phyloP scores from a whole-genome alignment of 345 rosid species.

The Camelina hispida region DNA sequence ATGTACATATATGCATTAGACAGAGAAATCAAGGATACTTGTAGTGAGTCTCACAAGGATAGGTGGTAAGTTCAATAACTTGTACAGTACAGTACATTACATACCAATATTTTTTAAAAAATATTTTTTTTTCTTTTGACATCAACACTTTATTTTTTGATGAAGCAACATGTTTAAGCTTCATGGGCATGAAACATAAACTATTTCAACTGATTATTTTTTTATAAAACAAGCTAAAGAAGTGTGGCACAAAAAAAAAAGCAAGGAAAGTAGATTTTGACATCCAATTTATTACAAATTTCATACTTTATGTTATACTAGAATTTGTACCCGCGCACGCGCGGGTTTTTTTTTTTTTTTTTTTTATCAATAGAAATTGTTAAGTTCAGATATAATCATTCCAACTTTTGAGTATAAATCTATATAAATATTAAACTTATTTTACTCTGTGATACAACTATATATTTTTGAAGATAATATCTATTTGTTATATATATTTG shows the following conservation, averaged over 20 bases:
- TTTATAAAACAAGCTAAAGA: background rate
- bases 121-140: background rate
- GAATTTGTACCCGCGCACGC: too few species aligned
- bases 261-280: background rate
- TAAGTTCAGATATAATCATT: too few species aligned
- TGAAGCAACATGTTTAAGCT: background rate
- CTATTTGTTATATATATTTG: too few species aligned
- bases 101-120: background rate
- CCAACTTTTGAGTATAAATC: too few species aligned
- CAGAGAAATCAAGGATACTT: slow-evolving; percentile 1
- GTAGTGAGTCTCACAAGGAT: background rate
- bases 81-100: slow-evolving; percentile 8
- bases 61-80: background rate
- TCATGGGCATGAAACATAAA: background rate
- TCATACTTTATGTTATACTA: background rate
- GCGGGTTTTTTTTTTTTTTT: too few species aligned
- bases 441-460: too few species aligned
- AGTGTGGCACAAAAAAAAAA: background rate
- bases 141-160: background rate
- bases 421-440: too few species aligned
- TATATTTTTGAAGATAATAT: too few species aligned
- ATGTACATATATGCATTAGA: slow-evolving; percentile 22
- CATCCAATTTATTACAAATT: background rate
- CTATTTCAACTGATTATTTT: background rate
- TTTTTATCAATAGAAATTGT: too few species aligned